These are phyloP conservation scores for Viola pubescens DNA, from an alignment of 441 rosid species.

Conservation along the genomic window DNA sequence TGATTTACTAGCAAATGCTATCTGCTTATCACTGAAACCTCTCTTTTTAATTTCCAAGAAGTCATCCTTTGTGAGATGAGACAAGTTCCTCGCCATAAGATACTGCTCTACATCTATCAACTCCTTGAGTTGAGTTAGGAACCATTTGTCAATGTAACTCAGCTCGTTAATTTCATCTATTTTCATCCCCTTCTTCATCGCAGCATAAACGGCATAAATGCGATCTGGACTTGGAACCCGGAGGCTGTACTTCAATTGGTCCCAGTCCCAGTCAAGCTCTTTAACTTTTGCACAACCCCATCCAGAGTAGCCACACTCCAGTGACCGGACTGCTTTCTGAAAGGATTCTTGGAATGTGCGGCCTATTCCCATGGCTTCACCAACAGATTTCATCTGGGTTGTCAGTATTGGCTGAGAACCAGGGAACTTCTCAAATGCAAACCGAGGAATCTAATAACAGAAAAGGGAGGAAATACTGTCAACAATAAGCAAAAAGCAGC, in stretches of 20 bases:
- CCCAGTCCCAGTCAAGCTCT: slow-evolving; percentile 92
- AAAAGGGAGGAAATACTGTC: neutral
- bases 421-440: slow-evolving; percentile 97
- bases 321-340: slow-evolving; percentile 80
- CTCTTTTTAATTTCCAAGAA: slow-evolving; percentile 68
- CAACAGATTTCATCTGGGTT: slow-evolving; percentile 99
- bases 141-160: slow-evolving; percentile 86
- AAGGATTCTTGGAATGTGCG: slow-evolving; percentile 95
- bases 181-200: slow-evolving; percentile 94
- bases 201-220: slow-evolving; percentile 83
- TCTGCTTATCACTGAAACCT: slow-evolving; percentile 93
- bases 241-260: slow-evolving; percentile 71
- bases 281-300: slow-evolving; percentile 82
- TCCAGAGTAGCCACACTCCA: slow-evolving; percentile 77
- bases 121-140: slow-evolving; percentile 86
- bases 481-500: slow-evolving; percentile 1
- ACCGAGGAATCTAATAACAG: slow-evolving; percentile 68
- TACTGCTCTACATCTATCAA: slow-evolving; percentile 83
- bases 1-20: slow-evolving; percentile 81
- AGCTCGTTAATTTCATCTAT: slow-evolving; percentile 73
- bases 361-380: slow-evolving; percentile 90
- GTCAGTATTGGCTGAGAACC: slow-evolving; percentile 85
- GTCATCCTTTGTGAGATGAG: slow-evolving; percentile 69
- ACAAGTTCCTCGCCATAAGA: slow-evolving; percentile 51
- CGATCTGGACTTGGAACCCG: slow-evolving; percentile 88